Base-by-base conservation (phyloP, 163 green algal genomes). In the Chloroidium sp. region DNA sequence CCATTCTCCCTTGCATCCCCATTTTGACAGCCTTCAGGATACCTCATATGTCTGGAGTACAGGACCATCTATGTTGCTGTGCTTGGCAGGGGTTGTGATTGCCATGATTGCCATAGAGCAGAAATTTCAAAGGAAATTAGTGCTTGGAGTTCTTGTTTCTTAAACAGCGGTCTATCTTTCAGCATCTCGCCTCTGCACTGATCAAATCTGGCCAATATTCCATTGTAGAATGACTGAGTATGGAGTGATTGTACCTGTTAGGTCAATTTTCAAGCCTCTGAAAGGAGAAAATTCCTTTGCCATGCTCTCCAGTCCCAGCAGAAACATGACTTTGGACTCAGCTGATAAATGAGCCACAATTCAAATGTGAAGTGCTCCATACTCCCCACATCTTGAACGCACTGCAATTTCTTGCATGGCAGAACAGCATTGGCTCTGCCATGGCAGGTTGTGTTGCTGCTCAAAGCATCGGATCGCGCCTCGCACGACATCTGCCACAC, bases 381-480 rank as follows among this genome's bases (percentile, higher is more conserved):
- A 36, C 36, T 36, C 36, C 36, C 36, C 36, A 36, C 36, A 36
- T 36, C 36, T 36, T 36, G 36, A 36, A 36, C 36, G 36, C 36
- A 36, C 36, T 36, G 36, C 36, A 36, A 77, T 59, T 14, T 60
- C 13, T 77, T 77, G 13, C 10, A 64, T 78, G 3, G 4, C 75
- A 78, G n/a, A 4, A 69, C 14, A 14, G 60, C 61, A 74, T 3
- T 79, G 76, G 4, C 2, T 2, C 36, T 72, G 76, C 10, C 60
- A 62, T 64, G 6, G 78, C 86, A 94, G 90, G 88, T 98, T 6
- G 69, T 99, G 14, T 88, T 99, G 78, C 85, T 99, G 77, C 88
- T 99, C 3, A 96, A 97, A 82, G 92, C 88, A 85, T 98, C 94
- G 62, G 94, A 98, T 86, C 83, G 93, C 0, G 83, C 97, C 0